phyloP scores from a whole-genome alignment of 2,329 filamentous ascomycete genomes.

The Cryphonectria japonica region DNA sequence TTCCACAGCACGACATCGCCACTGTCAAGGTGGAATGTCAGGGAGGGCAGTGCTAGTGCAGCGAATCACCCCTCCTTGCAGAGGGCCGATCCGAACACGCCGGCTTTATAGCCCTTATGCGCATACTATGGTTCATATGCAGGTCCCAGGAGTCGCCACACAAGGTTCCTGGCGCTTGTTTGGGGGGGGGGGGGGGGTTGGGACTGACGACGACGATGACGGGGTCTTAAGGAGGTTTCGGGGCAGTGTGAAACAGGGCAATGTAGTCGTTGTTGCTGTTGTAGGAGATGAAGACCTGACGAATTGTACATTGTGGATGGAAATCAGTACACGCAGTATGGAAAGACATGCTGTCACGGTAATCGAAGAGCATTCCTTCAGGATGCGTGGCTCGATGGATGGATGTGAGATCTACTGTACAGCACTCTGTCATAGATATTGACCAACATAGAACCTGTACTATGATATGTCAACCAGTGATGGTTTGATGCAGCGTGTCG shows the following conservation, averaged over 20 bases:
- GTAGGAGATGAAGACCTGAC: not conserved
- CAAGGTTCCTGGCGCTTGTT: no score
- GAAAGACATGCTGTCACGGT: not conserved
- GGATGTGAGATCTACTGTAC: not conserved
- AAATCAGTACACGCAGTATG: no score
- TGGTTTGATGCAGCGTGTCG: not conserved
- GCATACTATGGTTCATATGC: not conserved
- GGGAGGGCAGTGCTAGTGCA: constrained; percentile 2
- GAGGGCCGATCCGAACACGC: not conserved
- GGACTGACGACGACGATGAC: no score
- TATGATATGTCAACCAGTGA: not conserved
- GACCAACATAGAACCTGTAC: not conserved
- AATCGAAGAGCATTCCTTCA: not conserved
- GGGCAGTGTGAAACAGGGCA: no score
- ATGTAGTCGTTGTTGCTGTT: no score
- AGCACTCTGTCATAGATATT: not conserved
- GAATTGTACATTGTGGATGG: no score
- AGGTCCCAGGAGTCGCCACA: constrained; percentile 1
- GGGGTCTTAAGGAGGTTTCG: no score
- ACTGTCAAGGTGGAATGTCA: not conserved
- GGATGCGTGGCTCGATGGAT: not conserved
- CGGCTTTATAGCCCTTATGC: not conserved
- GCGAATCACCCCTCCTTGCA: not conserved
- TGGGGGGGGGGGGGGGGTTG: no score
- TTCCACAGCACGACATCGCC: not conserved